These are phyloP conservation scores for Rhodotorula sp. DNA, from an alignment of 1,284 basidiomycete genomes.

Conservation along the genomic window DNA sequence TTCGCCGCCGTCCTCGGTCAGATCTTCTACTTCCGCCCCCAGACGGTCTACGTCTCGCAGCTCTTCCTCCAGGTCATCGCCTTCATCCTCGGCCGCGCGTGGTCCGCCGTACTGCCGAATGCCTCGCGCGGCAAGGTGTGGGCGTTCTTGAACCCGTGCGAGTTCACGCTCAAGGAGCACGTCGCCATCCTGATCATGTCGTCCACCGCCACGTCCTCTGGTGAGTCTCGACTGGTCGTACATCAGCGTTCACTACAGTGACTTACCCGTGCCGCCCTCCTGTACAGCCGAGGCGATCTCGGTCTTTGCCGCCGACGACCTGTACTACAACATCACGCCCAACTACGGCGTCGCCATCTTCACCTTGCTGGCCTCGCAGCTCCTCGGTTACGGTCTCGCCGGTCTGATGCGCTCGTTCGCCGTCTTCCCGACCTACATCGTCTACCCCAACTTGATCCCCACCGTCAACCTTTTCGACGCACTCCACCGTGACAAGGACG, in stretches of 20 bases:
- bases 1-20: conserved; percentile 41
- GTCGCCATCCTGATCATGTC: conserved; percentile 56
- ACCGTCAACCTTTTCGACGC: conserved; percentile 61
- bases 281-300: conserved; percentile 60
- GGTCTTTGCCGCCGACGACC: conserved; percentile 63
- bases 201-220: conserved; percentile 61
- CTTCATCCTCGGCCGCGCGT: conserved; percentile 36
- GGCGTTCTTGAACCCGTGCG: conserved; percentile 41
- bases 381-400: conserved; percentile 35
- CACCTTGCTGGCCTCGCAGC: conserved; percentile 28
- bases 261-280: too few species aligned
- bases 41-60: conserved; percentile 40
- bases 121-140: conserved; percentile 34
- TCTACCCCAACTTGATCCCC: conserved; percentile 46
- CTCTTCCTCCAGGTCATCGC: conserved; percentile 42
- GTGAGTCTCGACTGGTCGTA: too few species aligned
- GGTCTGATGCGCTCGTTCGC: conserved; percentile 37
- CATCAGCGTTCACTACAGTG: too few species aligned
- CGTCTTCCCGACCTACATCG: conserved; percentile 41
- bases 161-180: conserved; percentile 44
- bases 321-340: conserved; percentile 60
- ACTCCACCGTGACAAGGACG: conserved; percentile 56
- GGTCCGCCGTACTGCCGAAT: conserved; percentile 29
- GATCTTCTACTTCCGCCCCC: conserved; percentile 41
- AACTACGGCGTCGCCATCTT: conserved; percentile 51